Evolutionary conservation across 2,329 filamentous ascomycete genomes (phyloP), one percentile per base, ranked within the genome.

Genomic region (Fusarium citri): DNA sequence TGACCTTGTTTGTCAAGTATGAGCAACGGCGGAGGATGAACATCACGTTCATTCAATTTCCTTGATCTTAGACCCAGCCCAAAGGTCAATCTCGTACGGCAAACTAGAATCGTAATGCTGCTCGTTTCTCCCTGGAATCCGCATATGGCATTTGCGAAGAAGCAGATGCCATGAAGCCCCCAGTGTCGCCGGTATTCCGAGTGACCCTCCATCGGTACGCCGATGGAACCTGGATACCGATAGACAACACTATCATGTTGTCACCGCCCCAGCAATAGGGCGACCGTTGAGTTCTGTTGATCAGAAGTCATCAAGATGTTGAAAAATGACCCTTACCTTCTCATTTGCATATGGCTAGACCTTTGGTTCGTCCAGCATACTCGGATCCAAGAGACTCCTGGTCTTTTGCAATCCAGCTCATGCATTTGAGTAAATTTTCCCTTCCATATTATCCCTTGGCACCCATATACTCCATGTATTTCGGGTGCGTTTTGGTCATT

Each of bases 271-370:
- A 20, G 42, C 16, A 23, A 41, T 34, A 41, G 41, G 23, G 25
- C 37, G 45, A n/a, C 11, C 30, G 31, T 20, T 25, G 30, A 26
- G 23, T 26, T 42, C 42, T 60, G 55, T 66, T 66, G 37, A 46
- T 55, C 48, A 20, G 40, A 55, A 46, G 22, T 10, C 15, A 31
- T 23, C 16, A 18, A 23, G 43, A 31, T 34, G 31, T 42, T 30
- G 37, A 40, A 23, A 15, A 23, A 41, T 42, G 54, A 34, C 30
- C 26, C 55, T 26, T 61, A 47, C 45, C 54, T 23, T 55, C 40
- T 46, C 41, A 12, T 49, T 41, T 37, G 48, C 41, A 37, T 46
- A 66, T 41, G 22, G 42, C 34, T 25, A 53, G 30, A 30, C 37
- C 22, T 59, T 18, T n/a, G 30, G 37, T 46, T 53, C 60, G 30